Conservation (phyloP, 768 basidiomycete species). For the Suillus subluteus region DNA sequence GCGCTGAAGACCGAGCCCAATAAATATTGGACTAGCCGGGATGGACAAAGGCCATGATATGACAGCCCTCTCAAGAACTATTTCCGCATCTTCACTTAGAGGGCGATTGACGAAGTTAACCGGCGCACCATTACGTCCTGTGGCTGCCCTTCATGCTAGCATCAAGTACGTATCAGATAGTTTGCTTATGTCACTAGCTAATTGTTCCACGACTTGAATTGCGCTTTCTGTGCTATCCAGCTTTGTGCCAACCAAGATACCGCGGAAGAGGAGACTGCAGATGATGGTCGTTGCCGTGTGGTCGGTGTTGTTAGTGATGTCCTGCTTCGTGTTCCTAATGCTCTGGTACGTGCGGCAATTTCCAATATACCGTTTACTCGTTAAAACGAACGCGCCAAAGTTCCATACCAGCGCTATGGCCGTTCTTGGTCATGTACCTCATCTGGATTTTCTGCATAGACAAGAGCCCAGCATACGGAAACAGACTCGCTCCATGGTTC, state of each 20-base stretch:
- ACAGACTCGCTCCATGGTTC: slow-evolving; percentile 75
- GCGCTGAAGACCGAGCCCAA: slow-evolving; percentile 6
- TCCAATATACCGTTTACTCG: neutral
- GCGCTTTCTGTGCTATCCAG: slow-evolving; percentile 37
- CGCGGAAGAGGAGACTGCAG: slow-evolving; percentile 84
- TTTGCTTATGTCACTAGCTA: slow-evolving; percentile 19
- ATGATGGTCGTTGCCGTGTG: slow-evolving; percentile 87
- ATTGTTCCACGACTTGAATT: neutral
- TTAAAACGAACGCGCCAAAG: slow-evolving; percentile 42
- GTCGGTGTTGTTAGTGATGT: slow-evolving; percentile 80
- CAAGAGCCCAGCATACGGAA: slow-evolving; percentile 70
- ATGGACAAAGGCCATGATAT: slow-evolving; percentile 40
- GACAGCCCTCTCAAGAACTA: slow-evolving; percentile 45
- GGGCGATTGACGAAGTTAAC: slow-evolving; percentile 64
- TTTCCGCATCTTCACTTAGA: slow-evolving; percentile 66
- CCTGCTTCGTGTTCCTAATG: slow-evolving; percentile 69
- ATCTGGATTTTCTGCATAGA: slow-evolving; percentile 82
- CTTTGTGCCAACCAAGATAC: slow-evolving; percentile 87
- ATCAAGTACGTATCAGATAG: slow-evolving; percentile 57
- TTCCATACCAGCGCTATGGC: slow-evolving; percentile 90
- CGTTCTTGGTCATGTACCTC: slow-evolving; percentile 73
- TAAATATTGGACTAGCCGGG: neutral
- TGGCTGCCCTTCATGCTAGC: slow-evolving; percentile 69
- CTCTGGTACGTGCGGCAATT: slow-evolving; percentile 61
- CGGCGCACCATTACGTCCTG: slow-evolving; percentile 61